Evolutionary conservation across 2,329 filamentous ascomycete genomes (phyloP).

Genomic region (Erysiphe pulchra): DNA sequence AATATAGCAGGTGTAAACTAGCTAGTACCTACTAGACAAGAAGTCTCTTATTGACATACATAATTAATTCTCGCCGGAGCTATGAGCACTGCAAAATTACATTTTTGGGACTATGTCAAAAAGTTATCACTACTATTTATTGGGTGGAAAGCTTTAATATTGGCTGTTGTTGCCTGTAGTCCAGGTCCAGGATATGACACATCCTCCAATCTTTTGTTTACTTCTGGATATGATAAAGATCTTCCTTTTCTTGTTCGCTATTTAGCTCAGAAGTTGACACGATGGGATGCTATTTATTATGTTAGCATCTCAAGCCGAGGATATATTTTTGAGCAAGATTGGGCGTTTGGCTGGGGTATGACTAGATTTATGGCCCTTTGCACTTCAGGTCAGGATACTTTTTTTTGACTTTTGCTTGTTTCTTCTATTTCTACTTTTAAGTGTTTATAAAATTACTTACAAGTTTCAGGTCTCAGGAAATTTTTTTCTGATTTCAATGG

Average conservation of each 20-base stretch:
- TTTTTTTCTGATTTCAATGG: conserved; percentile 9
- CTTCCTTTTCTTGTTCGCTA: conserved; percentile 5
- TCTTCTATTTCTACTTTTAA: neutral
- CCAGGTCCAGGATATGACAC: conserved; percentile 46
- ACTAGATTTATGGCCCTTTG: conserved; percentile 16
- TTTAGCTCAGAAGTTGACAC: conserved; percentile 25
- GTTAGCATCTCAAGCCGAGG: conserved; percentile 33
- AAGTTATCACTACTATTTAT: neutral
- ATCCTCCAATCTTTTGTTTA: conserved; percentile 31
- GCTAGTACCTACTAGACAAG: too few relatives aligned
- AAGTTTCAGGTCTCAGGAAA: neutral
- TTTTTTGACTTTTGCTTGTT: neutral
- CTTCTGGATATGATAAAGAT: conserved; percentile 10
- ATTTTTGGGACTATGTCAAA: neutral
- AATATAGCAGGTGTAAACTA: too few relatives aligned
- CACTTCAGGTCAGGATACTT: conserved; percentile 7
- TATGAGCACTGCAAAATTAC: neutral
- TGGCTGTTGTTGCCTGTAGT: conserved; percentile 32
- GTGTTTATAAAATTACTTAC: neutral
- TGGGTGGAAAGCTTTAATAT: conserved; percentile 39
- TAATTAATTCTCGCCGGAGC: too few relatives aligned
- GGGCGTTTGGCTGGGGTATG: conserved; percentile 46
- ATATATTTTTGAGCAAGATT: conserved; percentile 57
- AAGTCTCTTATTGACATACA: too few relatives aligned
- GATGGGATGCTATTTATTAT: conserved; percentile 70